A percentile compares a stretch with the other conserved stretches of the same genome.
phyloP scores from a whole-genome alignment of 208 protist species.

The Leishmania guyanensis region DNA sequence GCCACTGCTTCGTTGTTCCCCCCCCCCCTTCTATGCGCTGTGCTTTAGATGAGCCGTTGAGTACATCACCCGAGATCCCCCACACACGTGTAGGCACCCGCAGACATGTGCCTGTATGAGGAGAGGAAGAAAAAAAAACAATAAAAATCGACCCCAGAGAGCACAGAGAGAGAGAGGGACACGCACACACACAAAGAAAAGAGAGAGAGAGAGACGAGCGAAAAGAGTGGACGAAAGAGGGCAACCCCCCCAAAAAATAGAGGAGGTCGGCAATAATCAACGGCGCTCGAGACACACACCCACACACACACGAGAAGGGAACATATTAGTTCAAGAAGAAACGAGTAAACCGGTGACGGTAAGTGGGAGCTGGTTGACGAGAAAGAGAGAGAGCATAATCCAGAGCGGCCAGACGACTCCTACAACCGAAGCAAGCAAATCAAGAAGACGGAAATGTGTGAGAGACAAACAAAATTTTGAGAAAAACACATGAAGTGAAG shows the following conservation, averaged over 20 bases:
- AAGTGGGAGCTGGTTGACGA: neutral
- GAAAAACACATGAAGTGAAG: neutral
- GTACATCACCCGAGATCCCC: neutral
- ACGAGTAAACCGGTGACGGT: neutral
- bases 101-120: neutral
- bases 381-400: neutral
- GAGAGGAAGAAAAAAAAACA: neutral
- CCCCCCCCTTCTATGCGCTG: neutral
- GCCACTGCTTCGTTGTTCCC: neutral
- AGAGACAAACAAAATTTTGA: neutral
- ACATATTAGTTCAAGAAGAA: neutral
- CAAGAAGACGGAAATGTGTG: neutral
- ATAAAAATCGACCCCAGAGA: neutral
- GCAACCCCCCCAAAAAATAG: neutral
- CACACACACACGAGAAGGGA: neutral
- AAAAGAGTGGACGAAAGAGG: neutral
- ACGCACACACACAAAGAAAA: neutral
- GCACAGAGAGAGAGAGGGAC: neutral
- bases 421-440: neutral
- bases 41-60: neutral
- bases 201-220: neutral
- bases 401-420: neutral
- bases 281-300: neutral
- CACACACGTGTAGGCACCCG: neutral
- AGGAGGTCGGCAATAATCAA: neutral